A percentile compares a stretch with the other conserved stretches of the same genome.
Evolutionary conservation across 129 eudicot species (phyloP).

Genomic region (Chrysanthemum makinoi): DNA sequence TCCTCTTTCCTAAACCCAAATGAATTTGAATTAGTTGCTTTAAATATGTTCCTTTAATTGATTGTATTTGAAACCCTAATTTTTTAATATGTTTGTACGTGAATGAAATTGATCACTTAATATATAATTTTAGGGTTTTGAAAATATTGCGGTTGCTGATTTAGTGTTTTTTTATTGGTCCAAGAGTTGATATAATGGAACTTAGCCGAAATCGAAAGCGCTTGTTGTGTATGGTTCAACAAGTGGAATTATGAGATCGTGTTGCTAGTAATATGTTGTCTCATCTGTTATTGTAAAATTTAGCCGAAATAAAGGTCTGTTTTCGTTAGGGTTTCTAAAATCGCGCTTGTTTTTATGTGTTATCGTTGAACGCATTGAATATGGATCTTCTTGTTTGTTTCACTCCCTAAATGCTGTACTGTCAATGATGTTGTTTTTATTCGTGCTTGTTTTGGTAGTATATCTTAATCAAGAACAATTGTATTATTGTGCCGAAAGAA

Average conservation of each 20-base stretch:
- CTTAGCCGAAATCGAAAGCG: too few species aligned
- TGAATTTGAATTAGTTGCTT: neutral
- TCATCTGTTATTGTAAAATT: neutral
- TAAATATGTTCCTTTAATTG: neutral
- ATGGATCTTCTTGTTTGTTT: neutral
- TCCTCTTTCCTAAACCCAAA: conserved; percentile 13
- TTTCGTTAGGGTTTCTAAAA: neutral
- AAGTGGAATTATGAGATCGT: too few species aligned
- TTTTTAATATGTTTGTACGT: neutral
- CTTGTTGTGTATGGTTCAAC: too few species aligned
- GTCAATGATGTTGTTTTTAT: too few species aligned
- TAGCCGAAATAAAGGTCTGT: neutral
- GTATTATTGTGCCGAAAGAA: too few species aligned
- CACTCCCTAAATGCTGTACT: neutral
- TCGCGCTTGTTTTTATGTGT: neutral
- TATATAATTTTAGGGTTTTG: neutral
- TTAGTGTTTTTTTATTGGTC: too few species aligned
- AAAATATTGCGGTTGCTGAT: too few species aligned
- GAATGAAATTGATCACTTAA: neutral
- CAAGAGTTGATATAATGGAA: too few species aligned
- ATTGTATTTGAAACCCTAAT: neutral
- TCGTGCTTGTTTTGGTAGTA: too few species aligned
- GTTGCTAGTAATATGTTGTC: too few species aligned
- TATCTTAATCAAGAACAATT: too few species aligned
- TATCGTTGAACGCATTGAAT: neutral